phyloP scores from a whole-genome alignment of 2,329 filamentous ascomycete genomes.

The Didymella lethalis region DNA sequence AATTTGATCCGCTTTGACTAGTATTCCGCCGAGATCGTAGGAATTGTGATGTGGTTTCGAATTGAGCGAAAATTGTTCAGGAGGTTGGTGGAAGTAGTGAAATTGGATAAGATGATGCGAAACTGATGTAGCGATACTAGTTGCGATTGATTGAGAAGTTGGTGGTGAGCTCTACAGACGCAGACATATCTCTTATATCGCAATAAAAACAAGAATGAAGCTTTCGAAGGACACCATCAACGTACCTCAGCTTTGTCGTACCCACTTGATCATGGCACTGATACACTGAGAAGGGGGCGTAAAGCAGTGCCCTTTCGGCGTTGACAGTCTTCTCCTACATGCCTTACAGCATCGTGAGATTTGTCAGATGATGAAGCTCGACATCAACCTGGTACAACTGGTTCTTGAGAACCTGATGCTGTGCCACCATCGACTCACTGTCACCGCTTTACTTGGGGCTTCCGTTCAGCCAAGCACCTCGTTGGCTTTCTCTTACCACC shows the following conservation, averaged over 20 bases:
- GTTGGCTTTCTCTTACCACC: background rate
- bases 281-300: background rate
- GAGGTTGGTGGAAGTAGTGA: too few relatives aligned
- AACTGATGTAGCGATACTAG: background rate
- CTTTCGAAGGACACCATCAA: background rate
- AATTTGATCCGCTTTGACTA: too few relatives aligned
- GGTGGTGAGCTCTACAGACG: background rate
- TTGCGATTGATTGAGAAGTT: background rate
- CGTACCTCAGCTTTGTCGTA: background rate
- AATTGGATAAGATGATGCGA: too few relatives aligned
- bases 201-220: conserved; percentile 1
- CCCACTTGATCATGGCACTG: background rate
- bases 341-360: conserved; percentile 9
- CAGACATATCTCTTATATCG: background rate
- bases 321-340: background rate
- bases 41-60: too few relatives aligned
- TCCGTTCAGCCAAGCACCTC: background rate
- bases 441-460: background rate
- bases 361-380: background rate
- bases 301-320: background rate
- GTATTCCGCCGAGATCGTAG: too few relatives aligned
- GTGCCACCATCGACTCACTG: background rate
- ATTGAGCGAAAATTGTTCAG: too few relatives aligned
- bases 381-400: background rate
- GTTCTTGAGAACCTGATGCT: background rate